These are phyloP conservation scores for Hyphochytrium catenoides DNA, from an alignment of 352 stramenopile genomes.

Conservation along the genomic window DNA sequence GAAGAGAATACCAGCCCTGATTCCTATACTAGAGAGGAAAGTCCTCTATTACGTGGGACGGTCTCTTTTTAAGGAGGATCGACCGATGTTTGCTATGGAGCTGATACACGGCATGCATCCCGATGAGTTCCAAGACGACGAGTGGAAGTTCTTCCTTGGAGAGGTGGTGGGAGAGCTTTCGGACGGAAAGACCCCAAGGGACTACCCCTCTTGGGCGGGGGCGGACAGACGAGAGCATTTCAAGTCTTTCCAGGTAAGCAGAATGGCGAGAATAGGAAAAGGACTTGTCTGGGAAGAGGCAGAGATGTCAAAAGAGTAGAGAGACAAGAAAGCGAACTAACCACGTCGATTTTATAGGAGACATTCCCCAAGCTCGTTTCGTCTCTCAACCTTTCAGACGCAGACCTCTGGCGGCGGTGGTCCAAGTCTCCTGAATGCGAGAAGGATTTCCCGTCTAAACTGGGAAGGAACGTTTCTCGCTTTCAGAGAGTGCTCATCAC, in stretches of 20 bases:
- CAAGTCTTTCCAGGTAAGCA: too few species aligned
- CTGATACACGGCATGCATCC: constrained; percentile 73
- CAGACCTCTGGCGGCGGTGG: constrained; percentile 67
- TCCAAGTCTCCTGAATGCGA: constrained; percentile 64
- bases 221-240: too few species aligned
- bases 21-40: constrained; percentile 60
- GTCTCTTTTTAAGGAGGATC: constrained; percentile 75
- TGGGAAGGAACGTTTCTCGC: constrained; percentile 40
- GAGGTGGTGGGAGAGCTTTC: constrained; percentile 20
- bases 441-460: constrained; percentile 62
- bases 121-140: constrained; percentile 69
- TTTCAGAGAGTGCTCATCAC: constrained; percentile 82
- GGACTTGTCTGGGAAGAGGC: too few species aligned
- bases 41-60: constrained; percentile 73
- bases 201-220: constrained; percentile 20
- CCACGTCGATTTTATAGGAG: too few species aligned
- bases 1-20: constrained; percentile 47
- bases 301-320: too few species aligned
- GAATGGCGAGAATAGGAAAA: too few species aligned
- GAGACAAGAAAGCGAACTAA: too few species aligned
- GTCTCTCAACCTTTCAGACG: constrained; percentile 49
- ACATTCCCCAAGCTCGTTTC: constrained; percentile 35
- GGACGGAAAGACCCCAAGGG: constrained; percentile 5
- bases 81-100: constrained; percentile 78
- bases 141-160: constrained; percentile 79